Conservation (phyloP, 441 rosid genomes). For the Erodium texanum region DNA sequence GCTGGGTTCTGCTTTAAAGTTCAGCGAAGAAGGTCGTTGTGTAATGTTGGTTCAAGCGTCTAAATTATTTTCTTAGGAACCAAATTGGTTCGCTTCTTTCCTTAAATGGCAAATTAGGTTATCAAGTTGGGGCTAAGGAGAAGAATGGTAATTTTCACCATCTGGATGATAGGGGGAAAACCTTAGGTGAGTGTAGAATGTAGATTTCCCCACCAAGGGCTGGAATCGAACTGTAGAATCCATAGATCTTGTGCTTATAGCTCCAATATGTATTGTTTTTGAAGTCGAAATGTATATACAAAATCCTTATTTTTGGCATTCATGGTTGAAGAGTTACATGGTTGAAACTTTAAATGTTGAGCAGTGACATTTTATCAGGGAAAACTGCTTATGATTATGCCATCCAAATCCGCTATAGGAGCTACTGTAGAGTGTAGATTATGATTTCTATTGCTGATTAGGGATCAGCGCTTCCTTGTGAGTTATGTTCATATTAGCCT, state of each 20-base stretch:
- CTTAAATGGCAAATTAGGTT: neutral
- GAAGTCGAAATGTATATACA: neutral
- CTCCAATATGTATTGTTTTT: neutral
- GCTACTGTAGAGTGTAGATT: neutral
- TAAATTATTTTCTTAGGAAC: neutral
- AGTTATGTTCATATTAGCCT: neutral
- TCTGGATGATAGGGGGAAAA: neutral
- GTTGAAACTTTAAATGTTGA: neutral
- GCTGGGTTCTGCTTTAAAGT: neutral
- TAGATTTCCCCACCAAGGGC: neutral
- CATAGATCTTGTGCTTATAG: neutral
- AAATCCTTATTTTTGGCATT: neutral
- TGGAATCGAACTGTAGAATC: neutral
- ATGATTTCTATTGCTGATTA: neutral
- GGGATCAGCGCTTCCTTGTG: neutral
- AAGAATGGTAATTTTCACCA: neutral
- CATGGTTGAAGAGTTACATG: neutral
- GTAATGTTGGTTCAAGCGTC: neutral
- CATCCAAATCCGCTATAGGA: neutral
- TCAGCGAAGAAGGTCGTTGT: neutral
- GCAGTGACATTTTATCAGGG: neutral
- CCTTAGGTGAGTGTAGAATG: neutral
- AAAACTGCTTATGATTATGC: neutral
- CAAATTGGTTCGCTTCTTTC: neutral
- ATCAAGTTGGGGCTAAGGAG: neutral